Evolutionary conservation across 257 asterid genomes (phyloP).

Genomic region (Striga asiatica): DNA sequence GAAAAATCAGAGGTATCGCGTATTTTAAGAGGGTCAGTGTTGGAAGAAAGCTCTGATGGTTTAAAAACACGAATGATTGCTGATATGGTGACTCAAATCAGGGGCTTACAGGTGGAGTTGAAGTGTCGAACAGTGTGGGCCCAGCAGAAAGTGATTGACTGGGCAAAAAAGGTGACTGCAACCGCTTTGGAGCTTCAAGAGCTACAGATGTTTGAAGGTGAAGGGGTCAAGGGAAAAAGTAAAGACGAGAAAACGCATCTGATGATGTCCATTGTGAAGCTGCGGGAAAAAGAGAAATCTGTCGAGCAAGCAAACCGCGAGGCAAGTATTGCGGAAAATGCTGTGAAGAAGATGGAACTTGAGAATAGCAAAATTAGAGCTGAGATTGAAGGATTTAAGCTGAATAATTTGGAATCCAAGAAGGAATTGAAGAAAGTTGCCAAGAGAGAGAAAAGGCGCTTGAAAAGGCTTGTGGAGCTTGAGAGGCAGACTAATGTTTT

Average conservation of each 20-base stretch:
- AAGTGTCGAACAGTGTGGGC: conserved; percentile 15
- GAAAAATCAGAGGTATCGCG: conserved; percentile 2
- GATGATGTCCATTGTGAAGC: conserved; percentile 3
- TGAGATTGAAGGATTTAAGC: conserved; percentile 15
- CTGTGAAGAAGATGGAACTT: conserved; percentile 4
- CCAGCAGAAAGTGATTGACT: not conserved
- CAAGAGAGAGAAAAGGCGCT: conserved; percentile 16
- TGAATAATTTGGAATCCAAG: conserved; percentile 9
- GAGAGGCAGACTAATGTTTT: conserved; percentile 16
- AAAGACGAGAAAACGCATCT: not conserved
- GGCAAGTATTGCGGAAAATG: not conserved
- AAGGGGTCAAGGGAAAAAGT: not conserved
- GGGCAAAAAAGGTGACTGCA: not conserved
- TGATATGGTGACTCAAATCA: not conserved
- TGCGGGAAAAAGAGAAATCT: conserved; percentile 9
- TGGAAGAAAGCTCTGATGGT: not conserved
- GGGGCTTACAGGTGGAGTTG: conserved; percentile 9
- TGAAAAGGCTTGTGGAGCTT: conserved; percentile 4
- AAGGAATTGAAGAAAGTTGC: conserved; percentile 2
- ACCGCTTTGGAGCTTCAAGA: conserved; percentile 12
- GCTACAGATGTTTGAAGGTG: conserved; percentile 16
- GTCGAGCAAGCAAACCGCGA: not conserved
- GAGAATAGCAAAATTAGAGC: conserved; percentile 11
- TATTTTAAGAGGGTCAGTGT: not conserved
- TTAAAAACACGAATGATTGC: not conserved